A percentile compares a stretch with the other conserved stretches of the same genome.
phyloP scores from a whole-genome alignment of 192 early-diverging fungal genomes.

The Backusella tuberculispora region DNA sequence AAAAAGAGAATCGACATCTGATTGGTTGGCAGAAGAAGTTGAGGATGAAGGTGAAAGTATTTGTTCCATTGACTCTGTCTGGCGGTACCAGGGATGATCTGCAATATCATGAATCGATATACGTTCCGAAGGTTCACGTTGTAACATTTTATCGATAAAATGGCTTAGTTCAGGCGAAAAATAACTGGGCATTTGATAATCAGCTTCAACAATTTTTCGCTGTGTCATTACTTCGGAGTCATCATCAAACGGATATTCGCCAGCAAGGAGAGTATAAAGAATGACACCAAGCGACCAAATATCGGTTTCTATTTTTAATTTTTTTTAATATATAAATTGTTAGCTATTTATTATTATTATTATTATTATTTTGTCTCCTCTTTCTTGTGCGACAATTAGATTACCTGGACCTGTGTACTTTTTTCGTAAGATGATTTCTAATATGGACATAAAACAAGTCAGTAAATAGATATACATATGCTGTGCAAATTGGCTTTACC shows the following conservation, averaged over 20 bases:
- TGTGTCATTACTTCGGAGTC: constrained; percentile 72
- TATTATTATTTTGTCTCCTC: not conserved
- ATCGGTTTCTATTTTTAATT: constrained; percentile 67
- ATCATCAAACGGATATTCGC: constrained; percentile 83
- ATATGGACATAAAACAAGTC: not conserved
- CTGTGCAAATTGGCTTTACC: constrained; percentile 43
- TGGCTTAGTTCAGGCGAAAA: constrained; percentile 60
- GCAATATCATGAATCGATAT: constrained; percentile 66
- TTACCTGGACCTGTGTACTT: constrained; percentile 80
- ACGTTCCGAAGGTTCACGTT: constrained; percentile 67
- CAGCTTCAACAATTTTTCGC: constrained; percentile 71
- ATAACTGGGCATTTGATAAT: constrained; percentile 73
- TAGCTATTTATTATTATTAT: not conserved
- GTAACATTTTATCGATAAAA: constrained; percentile 68
- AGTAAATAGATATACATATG: constrained; percentile 1
- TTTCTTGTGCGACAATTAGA: not conserved
- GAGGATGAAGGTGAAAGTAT: constrained; percentile 27
- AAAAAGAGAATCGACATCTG: constrained; percentile 29
- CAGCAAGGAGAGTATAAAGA: constrained; percentile 83
- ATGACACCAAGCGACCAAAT: constrained; percentile 96
- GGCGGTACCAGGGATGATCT: constrained; percentile 65
- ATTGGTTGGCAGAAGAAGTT: constrained; percentile 25
- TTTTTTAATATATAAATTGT: constrained; percentile 46
- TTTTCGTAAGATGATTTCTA: constrained; percentile 76
- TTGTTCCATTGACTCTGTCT: constrained; percentile 30